Percentiles rank a stretch among this genome's conserved stretches.
phyloP scores from a whole-genome alignment of 2,329 filamentous ascomycete species.

The Westerdykella ornata region DNA sequence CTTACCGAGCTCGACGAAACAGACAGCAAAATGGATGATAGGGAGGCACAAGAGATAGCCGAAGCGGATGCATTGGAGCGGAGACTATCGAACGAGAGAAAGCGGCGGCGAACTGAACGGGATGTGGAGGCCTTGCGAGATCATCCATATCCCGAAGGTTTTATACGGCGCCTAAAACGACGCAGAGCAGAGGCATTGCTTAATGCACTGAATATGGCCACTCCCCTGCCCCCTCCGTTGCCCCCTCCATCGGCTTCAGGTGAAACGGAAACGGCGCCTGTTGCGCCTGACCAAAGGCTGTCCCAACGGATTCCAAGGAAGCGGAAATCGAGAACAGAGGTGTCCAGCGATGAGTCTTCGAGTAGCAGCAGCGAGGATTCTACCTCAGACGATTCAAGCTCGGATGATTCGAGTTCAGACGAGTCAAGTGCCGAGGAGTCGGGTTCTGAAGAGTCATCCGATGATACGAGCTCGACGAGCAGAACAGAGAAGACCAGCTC shows the following conservation, averaged over 20 bases:
- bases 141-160: conserved; percentile 23
- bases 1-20: conserved; percentile 47
- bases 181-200: conserved; percentile 29
- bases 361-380: conserved; percentile 27
- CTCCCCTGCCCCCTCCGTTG: neutral
- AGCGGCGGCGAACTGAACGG: conserved; percentile 25
- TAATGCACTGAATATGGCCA: conserved; percentile 21
- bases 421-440: conserved; percentile 8
- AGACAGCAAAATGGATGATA: conserved; percentile 33
- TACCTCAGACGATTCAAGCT: conserved; percentile 10
- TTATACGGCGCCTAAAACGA: conserved; percentile 31
- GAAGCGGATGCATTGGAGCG: conserved; percentile 34
- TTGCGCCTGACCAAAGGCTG: neutral
- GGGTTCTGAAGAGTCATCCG: conserved; percentile 2
- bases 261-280: neutral
- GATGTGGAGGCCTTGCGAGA: conserved; percentile 22
- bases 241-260: neutral
- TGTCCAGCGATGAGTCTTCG: conserved; percentile 31
- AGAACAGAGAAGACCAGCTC: conserved; percentile 1
- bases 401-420: conserved; percentile 15
- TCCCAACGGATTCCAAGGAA: conserved; percentile 7
- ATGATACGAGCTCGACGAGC: neutral
- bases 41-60: conserved; percentile 29
- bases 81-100: conserved; percentile 27
- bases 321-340: conserved; percentile 25